Evolutionary conservation across 1,284 basidiomycete species (phyloP), one percentile per base, ranked within the genome.

Genomic region (Macrocystidia cucumis): DNA sequence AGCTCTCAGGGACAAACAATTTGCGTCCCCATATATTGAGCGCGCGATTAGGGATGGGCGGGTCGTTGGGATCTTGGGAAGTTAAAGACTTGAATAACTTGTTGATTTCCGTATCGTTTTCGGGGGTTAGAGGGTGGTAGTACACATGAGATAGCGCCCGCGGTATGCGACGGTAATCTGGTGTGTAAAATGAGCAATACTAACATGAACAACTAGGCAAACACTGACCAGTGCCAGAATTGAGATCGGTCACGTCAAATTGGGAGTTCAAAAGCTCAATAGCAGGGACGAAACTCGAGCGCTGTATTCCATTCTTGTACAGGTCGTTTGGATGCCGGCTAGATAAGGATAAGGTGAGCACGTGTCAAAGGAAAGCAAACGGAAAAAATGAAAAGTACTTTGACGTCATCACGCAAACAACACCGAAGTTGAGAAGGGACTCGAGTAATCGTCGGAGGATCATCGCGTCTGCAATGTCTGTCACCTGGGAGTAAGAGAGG

Each of bases 381-480:
- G 34, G 21, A 39, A 19, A 31, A 34, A 8, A 19, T 21, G 12
- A 14, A 36, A 44, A 56, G 55, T 44, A 95, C 92, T 99, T 99
- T 35, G 91, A 97, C 0, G 96, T 99, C 69, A 97, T 89, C 30
- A 99, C 83, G 49, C 80, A 89, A 16, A 98, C 81, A 3, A 98
- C 92, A 5, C 96, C 96, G 47, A 86, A 82, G 32, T 82, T 81
- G 35, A 92, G 67, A 47, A 98, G 63, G 17, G 74, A 71, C 56
- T 98, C 93, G 28, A 99, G 65, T 13, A 99, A 63, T 34, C 91
- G 76, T 18, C 95, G 72, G 20, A 99, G 70, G 42, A 99, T 92
- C 96, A 99, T 98, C 8, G 96, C 96, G 49, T 98, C 93, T 12
- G 90, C 95, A 47, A 98, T 98, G 60, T 98, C 95, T 9, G 93